A percentile compares a stretch with the other conserved stretches of the same genome.
These are phyloP conservation scores for Capsella bursapastoris DNA, from an alignment of 345 rosid genomes.

Conservation along the genomic window DNA sequence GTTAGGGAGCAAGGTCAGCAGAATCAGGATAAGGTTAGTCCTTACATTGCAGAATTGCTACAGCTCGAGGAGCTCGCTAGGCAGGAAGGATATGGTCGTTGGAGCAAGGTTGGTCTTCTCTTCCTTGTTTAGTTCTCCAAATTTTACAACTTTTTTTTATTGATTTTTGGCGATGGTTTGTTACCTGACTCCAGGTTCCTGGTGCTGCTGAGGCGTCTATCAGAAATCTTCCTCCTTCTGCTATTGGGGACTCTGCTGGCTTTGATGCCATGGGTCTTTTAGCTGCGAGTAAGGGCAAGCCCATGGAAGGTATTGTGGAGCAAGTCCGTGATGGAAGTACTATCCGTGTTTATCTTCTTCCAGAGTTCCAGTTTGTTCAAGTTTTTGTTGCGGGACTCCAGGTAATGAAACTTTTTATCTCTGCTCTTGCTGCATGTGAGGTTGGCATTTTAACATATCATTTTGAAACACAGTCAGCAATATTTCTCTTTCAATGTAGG, in stretches of 20 bases:
- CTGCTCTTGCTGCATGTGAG: neutral
- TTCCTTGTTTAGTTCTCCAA: neutral
- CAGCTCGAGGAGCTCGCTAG: conserved; percentile 79
- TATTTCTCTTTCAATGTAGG: conserved; percentile 49
- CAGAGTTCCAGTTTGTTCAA: conserved; percentile 93
- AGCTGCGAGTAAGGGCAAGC: conserved; percentile 75
- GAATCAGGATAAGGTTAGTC: conserved; percentile 87
- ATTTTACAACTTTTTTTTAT: neutral
- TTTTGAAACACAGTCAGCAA: neutral
- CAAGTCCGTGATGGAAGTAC: conserved; percentile 98
- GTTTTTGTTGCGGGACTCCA: conserved; percentile 97
- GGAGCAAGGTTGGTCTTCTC: conserved; percentile 70
- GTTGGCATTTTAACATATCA: conserved; percentile 3
- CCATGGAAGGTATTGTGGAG: conserved; percentile 92
- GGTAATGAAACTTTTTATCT: conserved; percentile 49
- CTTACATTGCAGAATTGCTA: conserved; percentile 66
- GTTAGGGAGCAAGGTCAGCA: conserved; percentile 84
- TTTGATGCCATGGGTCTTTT: conserved; percentile 85
- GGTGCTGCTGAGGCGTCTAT: conserved; percentile 84
- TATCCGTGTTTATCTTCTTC: conserved; percentile 88
- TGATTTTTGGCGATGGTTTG: conserved; percentile 1
- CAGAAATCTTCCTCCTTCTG: conserved; percentile 95
- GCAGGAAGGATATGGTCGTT: conserved; percentile 76
- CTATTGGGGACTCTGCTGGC: conserved; percentile 78
- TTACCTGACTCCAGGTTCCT: conserved; percentile 56